Evolutionary conservation across 208 protist genomes (phyloP).

Genomic region (Polymyxa betae): DNA sequence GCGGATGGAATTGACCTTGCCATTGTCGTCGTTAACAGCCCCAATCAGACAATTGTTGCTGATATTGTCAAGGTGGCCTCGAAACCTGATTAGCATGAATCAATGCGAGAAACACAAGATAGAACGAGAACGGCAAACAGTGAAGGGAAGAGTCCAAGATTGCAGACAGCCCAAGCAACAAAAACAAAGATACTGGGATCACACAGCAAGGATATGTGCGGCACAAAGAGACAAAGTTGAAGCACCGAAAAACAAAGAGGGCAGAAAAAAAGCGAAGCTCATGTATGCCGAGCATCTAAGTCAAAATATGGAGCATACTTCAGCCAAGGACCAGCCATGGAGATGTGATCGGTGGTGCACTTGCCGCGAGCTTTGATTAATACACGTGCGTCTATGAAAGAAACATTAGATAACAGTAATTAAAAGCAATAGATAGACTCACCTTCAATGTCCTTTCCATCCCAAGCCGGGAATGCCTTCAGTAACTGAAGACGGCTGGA

Average conservation of each 20-base stretch:
- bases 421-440: slow-evolving; percentile 3
- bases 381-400: slow-evolving; percentile 61
- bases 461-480: slow-evolving; percentile 74
- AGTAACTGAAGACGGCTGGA: slow-evolving; percentile 73
- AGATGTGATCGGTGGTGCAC: slow-evolving; percentile 87
- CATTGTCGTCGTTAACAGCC: slow-evolving; percentile 77
- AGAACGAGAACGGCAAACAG: background rate
- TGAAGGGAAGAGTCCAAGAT: no score
- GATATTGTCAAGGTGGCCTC: slow-evolving; percentile 85
- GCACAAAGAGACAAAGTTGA: no score
- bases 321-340: slow-evolving; percentile 78
- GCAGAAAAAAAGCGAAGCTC: no score
- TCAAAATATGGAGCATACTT: slow-evolving; percentile 75
- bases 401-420: slow-evolving; percentile 36
- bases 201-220: no score
- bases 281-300: no score
- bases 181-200: no score
- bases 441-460: slow-evolving; percentile 66
- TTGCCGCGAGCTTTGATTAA: slow-evolving; percentile 81
- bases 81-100: slow-evolving; percentile 36
- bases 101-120: no score
- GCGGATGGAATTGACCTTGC: slow-evolving; percentile 74
- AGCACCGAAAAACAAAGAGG: no score
- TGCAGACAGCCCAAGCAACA: no score
- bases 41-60: slow-evolving; percentile 85